Percentiles rank a stretch among this genome's conserved stretches.
phyloP scores from a whole-genome alignment of 768 basidiomycete species.

The Pulveroboletus sp. region DNA sequence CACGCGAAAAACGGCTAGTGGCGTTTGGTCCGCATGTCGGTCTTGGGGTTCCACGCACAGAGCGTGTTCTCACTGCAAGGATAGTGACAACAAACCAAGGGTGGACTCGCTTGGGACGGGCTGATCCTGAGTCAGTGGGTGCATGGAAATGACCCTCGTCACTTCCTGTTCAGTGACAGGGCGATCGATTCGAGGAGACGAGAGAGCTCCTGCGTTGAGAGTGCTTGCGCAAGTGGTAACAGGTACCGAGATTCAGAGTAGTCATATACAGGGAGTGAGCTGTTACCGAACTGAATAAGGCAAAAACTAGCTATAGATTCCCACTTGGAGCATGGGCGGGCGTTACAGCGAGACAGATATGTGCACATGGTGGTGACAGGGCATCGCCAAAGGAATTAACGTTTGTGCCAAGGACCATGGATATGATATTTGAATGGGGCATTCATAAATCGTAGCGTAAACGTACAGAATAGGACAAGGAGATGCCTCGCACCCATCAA shows the following conservation, averaged over 20 bases:
- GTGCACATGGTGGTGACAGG: conserved; percentile 7
- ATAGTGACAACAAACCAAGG: neutral
- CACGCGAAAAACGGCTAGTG: conserved; percentile 31
- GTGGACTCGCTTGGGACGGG: neutral
- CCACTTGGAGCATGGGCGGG: neutral
- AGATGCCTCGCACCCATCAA: conserved; percentile 18
- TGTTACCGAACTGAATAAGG: conserved; percentile 1
- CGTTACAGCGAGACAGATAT: neutral
- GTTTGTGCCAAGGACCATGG: conserved; percentile 6
- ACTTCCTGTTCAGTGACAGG: neutral
- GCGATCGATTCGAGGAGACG: no score
- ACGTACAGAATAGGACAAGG: conserved; percentile 1
- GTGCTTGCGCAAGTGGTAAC: neutral
- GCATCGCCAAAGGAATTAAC: conserved; percentile 18
- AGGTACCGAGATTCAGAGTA: conserved; percentile 6
- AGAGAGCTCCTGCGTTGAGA: no score
- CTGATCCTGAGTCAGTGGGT: neutral
- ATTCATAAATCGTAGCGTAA: conserved; percentile 8
- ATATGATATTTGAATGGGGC: conserved; percentile 1
- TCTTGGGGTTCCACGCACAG: conserved; percentile 6
- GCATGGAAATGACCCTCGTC: neutral
- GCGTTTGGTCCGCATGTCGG: conserved; percentile 22
- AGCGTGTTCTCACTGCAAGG: conserved; percentile 3
- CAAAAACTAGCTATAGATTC: conserved; percentile 1
- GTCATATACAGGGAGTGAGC: neutral